phyloP scores from a whole-genome alignment of 2,329 filamentous ascomycete genomes.

The Chaetomium strumarium region DNA sequence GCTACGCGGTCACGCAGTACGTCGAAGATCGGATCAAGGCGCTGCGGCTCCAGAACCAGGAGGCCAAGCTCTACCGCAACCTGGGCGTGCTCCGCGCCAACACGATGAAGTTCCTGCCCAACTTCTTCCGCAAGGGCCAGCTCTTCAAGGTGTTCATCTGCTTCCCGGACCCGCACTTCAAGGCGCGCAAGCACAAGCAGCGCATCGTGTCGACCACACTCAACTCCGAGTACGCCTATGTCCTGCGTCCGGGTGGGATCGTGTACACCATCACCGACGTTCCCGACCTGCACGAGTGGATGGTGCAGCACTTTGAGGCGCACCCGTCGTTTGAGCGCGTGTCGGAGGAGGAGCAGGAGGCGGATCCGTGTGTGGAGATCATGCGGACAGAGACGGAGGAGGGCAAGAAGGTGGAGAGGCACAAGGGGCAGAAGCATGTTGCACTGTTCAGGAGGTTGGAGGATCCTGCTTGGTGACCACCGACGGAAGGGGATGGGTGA shows the following conservation, averaged over 20 bases:
- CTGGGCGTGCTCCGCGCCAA: slow-evolving; percentile 85
- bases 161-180: slow-evolving; percentile 98
- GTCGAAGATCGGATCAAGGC: slow-evolving; percentile 83
- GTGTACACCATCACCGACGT: slow-evolving; percentile 98
- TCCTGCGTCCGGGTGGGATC: slow-evolving; percentile 73
- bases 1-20: slow-evolving; percentile 82
- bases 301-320: slow-evolving; percentile 76
- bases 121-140: slow-evolving; percentile 81
- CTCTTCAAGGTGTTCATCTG: slow-evolving; percentile 93
- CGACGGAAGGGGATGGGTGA: not conserved
- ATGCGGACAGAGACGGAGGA: slow-evolving; percentile 90
- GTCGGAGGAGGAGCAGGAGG: slow-evolving; percentile 57
- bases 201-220: slow-evolving; percentile 85
- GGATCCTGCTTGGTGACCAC: slow-evolving; percentile 50
- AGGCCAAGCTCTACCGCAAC: slow-evolving; percentile 65
- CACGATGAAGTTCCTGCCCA: slow-evolving; percentile 99
- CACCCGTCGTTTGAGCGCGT: slow-evolving; percentile 77
- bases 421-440: slow-evolving; percentile 85
- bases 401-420: slow-evolving; percentile 90
- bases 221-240: slow-evolving; percentile 90
- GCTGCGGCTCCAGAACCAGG: slow-evolving; percentile 60
- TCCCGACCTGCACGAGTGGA: slow-evolving; percentile 88
- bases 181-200: slow-evolving; percentile 93
- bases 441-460: slow-evolving; percentile 77
- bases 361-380: slow-evolving; percentile 63